Evolutionary conservation across 2,329 filamentous ascomycete genomes (phyloP).

Genomic region (Penicillium janthinellum): DNA sequence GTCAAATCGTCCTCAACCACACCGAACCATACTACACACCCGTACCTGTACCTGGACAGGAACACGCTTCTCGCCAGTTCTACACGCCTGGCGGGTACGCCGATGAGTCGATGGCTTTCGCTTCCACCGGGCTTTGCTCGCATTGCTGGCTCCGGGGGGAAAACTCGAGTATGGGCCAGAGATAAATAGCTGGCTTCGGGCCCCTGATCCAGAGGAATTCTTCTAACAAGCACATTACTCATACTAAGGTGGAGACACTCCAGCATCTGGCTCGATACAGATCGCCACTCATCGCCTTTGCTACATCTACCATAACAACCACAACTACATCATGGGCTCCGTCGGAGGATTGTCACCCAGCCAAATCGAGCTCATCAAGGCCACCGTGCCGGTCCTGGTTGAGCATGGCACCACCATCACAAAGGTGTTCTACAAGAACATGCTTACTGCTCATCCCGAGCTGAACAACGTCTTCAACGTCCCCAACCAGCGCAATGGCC

Average conservation of each 20-base stretch:
- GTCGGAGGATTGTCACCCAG: constrained; percentile 37
- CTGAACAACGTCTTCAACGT: constrained; percentile 73
- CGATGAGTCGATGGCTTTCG: not conserved
- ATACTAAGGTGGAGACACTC: not conserved
- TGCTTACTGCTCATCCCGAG: constrained; percentile 66
- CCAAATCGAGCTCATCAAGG: constrained; percentile 67
- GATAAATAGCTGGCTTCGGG: constrained; percentile 14
- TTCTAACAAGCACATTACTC: not conserved
- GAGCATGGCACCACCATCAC: constrained; percentile 70
- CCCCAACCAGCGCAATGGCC: constrained; percentile 67
- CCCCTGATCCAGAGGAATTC: not conserved
- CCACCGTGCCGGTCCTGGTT: constrained; percentile 69
- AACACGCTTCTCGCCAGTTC: constrained; percentile 6
- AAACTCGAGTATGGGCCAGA: not conserved
- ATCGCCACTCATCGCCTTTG: not conserved
- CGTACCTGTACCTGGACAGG: constrained; percentile 8
- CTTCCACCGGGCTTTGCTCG: not conserved
- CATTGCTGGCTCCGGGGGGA: not conserved
- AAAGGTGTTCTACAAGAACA: constrained; percentile 69
- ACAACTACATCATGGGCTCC: constrained; percentile 18
- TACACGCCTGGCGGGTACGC: not conserved
- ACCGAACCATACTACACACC: constrained; percentile 4
- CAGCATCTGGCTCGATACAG: not conserved
- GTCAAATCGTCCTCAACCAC: not conserved
- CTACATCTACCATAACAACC: not conserved